phyloP scores from a whole-genome alignment of 257 asterid genomes.

The Capsicum pubescens region DNA sequence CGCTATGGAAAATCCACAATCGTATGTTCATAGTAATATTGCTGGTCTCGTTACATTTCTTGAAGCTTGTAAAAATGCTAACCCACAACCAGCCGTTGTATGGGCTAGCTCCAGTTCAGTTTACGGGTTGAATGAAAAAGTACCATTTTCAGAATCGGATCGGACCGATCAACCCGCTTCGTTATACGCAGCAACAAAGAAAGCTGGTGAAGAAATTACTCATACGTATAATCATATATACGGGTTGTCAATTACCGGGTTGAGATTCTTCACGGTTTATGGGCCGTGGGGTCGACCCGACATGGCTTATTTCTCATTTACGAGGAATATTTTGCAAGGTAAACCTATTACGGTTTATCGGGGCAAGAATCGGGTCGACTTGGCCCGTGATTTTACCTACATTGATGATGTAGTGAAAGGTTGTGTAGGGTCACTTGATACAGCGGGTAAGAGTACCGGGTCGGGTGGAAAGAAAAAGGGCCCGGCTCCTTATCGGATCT shows the following conservation, averaged over 20 bases:
- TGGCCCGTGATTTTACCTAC: slow-evolving; percentile 37
- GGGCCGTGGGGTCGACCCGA: slow-evolving; percentile 44
- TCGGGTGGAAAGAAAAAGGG: slow-evolving; percentile 38
- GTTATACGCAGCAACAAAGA: slow-evolving; percentile 33
- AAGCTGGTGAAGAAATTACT: slow-evolving; percentile 40
- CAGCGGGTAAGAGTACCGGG: slow-evolving; percentile 37
- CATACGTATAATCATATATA: slow-evolving; percentile 37
- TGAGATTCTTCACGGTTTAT: slow-evolving; percentile 36
- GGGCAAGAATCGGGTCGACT: slow-evolving; percentile 34
- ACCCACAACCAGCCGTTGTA: slow-evolving; percentile 34
- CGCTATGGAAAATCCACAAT: slow-evolving; percentile 37
- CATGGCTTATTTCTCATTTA: slow-evolving; percentile 37
- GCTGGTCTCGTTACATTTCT: slow-evolving; percentile 37
- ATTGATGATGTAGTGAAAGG: slow-evolving; percentile 40
- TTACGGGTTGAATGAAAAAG: slow-evolving; percentile 35
- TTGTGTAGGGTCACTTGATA: slow-evolving; percentile 35
- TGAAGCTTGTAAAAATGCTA: slow-evolving; percentile 33
- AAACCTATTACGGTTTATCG: slow-evolving; percentile 33
- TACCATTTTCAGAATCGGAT: slow-evolving; percentile 34
- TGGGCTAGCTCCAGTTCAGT: slow-evolving; percentile 42
- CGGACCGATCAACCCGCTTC: slow-evolving; percentile 39
- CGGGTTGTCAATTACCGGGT: slow-evolving; percentile 38
- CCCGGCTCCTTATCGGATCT: slow-evolving; percentile 36
- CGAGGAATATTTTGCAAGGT: slow-evolving; percentile 34
- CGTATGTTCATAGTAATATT: slow-evolving; percentile 37